Conservation (phyloP, 345 rosid species). For the Populus nigra region DNA sequence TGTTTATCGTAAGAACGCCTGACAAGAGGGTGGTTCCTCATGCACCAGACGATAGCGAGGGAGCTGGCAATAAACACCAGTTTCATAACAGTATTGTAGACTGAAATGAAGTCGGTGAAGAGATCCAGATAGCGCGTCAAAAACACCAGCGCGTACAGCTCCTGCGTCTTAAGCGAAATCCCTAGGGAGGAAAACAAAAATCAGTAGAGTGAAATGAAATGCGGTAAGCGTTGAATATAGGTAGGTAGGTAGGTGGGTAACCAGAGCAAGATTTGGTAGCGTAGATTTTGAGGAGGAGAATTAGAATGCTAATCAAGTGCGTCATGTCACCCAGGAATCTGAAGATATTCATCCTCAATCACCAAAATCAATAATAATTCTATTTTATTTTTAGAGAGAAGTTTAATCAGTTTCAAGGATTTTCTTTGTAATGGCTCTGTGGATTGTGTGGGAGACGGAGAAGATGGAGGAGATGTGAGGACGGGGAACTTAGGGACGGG, state of each 20-base stretch:
- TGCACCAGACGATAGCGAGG: slow-evolving; percentile 86
- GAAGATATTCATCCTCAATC: slow-evolving; percentile 71
- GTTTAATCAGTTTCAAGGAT: no score
- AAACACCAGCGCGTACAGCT: slow-evolving; percentile 83
- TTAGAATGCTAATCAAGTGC: slow-evolving; percentile 79
- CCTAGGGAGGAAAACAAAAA: slow-evolving; percentile 35
- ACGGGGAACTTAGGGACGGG: no score
- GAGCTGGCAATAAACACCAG: slow-evolving; percentile 80
- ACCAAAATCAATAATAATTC: no score
- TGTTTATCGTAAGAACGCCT: slow-evolving; percentile 70
- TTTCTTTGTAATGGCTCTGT: no score
- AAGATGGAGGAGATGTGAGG: no score
- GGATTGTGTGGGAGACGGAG: no score
- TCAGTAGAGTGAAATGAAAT: not conserved
- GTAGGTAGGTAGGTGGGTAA: slow-evolving; percentile 6
- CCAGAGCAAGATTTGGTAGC: slow-evolving; percentile 95
- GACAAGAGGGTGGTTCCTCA: slow-evolving; percentile 70
- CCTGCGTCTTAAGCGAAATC: slow-evolving; percentile 89
- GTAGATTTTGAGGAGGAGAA: slow-evolving; percentile 96
- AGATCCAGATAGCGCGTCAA: slow-evolving; percentile 85
- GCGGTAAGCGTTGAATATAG: not conserved
- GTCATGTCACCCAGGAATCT: slow-evolving; percentile 95
- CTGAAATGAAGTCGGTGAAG: slow-evolving; percentile 69
- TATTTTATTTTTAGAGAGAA: no score
- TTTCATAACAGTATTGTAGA: slow-evolving; percentile 86